Evolutionary conservation across 2,329 filamentous ascomycete genomes (phyloP), one percentile per base, ranked within the genome.

Genomic region (Bipolaris oryzae): DNA sequence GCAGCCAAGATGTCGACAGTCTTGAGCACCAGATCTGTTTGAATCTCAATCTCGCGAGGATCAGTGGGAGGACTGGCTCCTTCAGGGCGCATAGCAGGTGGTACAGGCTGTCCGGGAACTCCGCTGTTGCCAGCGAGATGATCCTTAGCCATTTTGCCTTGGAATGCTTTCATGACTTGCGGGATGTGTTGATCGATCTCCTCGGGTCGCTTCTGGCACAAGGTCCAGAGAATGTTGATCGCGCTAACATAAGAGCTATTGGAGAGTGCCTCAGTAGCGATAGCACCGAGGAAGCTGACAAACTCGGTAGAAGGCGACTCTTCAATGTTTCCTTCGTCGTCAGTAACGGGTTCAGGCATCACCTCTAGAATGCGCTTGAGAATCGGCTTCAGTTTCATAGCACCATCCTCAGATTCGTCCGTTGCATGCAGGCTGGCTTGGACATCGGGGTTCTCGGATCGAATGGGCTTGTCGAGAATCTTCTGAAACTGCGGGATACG

Each of bases 201-300:
- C 13, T 89, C 87, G 1, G 94, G 91, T 69, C 91, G 93, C 57
- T 91, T 89, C 67, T 91, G 87, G 5, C 92, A 92, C 18, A 99
- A 80, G 15, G 92, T 95, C 93, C 93, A 98, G 15, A 99, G 80
- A 21, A 96, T 89, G 73, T 96, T 97, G 74, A 99, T 89, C 42
- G 92, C 92, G 11, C 93, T 92, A 16, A 93, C 86, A 70, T 96
- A 92, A 64, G 92, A 92, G 55, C 84, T 85, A 50, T 88, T 88
- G 5, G 90, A 90, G 64, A 99, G 86, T 9, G 90, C 89, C 76
- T 98, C 95, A 0, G 91, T 94, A 1, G 93, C 92, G 51, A 94
- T 87, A n/a, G 87, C 85, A 16, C 91, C 95, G 35, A 98, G 79
- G 71, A 92, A 94, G 1, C 87, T 87, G 47, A 96, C 87, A 66